phyloP scores from a whole-genome alignment of 2,329 filamentous ascomycete species.

The Cryphonectria naterciae region DNA sequence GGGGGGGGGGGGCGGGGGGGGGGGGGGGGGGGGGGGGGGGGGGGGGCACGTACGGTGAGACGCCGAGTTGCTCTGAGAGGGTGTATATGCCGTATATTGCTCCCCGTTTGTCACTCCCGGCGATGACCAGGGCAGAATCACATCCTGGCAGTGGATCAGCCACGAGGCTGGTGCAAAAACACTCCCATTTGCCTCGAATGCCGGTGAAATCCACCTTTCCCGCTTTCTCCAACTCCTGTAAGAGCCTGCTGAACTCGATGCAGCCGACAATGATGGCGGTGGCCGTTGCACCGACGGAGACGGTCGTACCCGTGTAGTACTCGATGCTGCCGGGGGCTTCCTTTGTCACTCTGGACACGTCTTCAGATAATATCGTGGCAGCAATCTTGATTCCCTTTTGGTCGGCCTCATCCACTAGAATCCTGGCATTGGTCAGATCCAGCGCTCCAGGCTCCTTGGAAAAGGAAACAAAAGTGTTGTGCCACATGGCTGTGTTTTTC shows the following conservation, averaged over 20 bases:
- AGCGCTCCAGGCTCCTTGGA: neutral
- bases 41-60: slow-evolving; percentile 57
- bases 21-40: too few relatives aligned
- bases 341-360: slow-evolving; percentile 37
- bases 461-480: neutral
- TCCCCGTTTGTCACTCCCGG: slow-evolving; percentile 61
- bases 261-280: slow-evolving; percentile 59
- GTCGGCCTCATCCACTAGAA: slow-evolving; percentile 39
- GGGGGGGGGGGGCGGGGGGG: too few relatives aligned
- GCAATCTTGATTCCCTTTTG: slow-evolving; percentile 41
- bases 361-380: slow-evolving; percentile 37
- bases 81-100: slow-evolving; percentile 64
- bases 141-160: slow-evolving; percentile 50
- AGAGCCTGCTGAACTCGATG: slow-evolving; percentile 50
- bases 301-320: neutral
- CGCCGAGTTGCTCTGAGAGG: slow-evolving; percentile 64
- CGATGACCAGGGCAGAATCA: slow-evolving; percentile 56
- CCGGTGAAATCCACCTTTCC: slow-evolving; percentile 52
- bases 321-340: slow-evolving; percentile 21
- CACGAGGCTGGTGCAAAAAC: slow-evolving; percentile 55
- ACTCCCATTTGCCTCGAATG: slow-evolving; percentile 61
- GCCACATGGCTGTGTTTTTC: neutral
- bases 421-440: slow-evolving; percentile 30
- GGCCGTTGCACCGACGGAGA: slow-evolving; percentile 39
- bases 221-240: slow-evolving; percentile 48